Percentiles rank a stretch among this genome's conserved stretches.
Evolutionary conservation across 129 eudicot species (phyloP).

Genomic region (Chrysanthemum makinoi): DNA sequence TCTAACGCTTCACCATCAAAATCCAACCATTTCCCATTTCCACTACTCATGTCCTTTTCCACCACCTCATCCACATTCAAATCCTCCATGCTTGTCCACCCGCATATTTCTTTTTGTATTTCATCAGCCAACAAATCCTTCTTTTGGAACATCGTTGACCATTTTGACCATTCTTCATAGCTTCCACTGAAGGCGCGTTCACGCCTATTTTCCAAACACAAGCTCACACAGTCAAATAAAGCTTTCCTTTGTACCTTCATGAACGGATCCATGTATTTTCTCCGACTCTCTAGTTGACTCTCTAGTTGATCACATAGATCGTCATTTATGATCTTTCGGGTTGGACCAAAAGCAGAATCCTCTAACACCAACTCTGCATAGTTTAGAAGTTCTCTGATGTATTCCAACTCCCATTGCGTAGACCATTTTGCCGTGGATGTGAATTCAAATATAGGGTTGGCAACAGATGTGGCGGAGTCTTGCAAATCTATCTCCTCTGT

Average conservation of each 20-base stretch:
- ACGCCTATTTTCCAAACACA: constrained; percentile 38
- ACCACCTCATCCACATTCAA: constrained; percentile 82
- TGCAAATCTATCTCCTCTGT: constrained; percentile 32
- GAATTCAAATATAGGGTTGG: constrained; percentile 31
- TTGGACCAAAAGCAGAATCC: constrained; percentile 39
- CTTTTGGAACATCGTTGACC: constrained; percentile 35
- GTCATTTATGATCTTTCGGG: constrained; percentile 40
- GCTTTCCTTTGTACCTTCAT: constrained; percentile 47
- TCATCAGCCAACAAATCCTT: constrained; percentile 54
- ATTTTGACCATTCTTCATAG: constrained; percentile 56
- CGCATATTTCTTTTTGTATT: constrained; percentile 53
- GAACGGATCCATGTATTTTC: constrained; percentile 42
- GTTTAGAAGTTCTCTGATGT: constrained; percentile 44
- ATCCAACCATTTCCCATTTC: constrained; percentile 76
- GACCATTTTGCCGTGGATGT: constrained; percentile 28
- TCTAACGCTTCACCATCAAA: constrained; percentile 72
- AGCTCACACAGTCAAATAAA: constrained; percentile 60
- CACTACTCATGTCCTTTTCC: constrained; percentile 79
- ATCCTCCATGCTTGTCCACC: constrained; percentile 62
- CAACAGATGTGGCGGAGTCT: constrained; percentile 25
- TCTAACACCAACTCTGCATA: constrained; percentile 39
- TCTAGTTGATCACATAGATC: constrained; percentile 54
- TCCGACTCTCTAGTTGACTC: constrained; percentile 50
- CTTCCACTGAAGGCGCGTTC: constrained; percentile 48
- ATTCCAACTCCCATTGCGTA: constrained; percentile 54